phyloP scores from a whole-genome alignment of 2,329 filamentous ascomycete genomes.

The Cladosporium sp. region DNA sequence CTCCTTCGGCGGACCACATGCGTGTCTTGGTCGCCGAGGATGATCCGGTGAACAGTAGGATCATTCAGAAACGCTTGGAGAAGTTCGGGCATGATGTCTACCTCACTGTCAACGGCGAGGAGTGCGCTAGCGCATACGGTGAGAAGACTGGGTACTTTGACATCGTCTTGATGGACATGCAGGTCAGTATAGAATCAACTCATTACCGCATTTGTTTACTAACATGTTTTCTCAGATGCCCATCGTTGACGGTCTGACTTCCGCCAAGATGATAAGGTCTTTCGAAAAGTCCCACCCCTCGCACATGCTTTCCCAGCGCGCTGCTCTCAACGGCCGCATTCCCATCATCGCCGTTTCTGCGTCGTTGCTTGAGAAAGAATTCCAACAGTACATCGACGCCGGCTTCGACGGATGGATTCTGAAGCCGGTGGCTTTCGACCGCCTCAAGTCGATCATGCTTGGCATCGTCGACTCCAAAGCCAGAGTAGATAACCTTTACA shows the following conservation, averaged over 20 bases:
- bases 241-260: conserved; percentile 78
- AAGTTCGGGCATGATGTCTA: conserved; percentile 68
- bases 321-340: conserved; percentile 59
- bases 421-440: conserved; percentile 79
- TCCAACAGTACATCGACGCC: conserved; percentile 64
- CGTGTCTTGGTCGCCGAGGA: conserved; percentile 79
- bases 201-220: conserved; percentile 2
- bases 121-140: conserved; percentile 69
- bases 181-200: conserved; percentile 53
- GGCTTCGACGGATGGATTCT: conserved; percentile 91
- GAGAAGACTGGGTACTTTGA: conserved; percentile 64
- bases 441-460: conserved; percentile 63
- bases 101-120: conserved; percentile 77
- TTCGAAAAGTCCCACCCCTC: conserved; percentile 56
- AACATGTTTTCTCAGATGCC: conserved; percentile 65
- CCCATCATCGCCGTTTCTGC: conserved; percentile 87
- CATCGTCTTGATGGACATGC: conserved; percentile 87
- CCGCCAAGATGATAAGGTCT: conserved; percentile 77
- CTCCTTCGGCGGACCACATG: conserved; percentile 42
- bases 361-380: conserved; percentile 68
- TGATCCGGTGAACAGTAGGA: conserved; percentile 80
- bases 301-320: conserved; percentile 56
- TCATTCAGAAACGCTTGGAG: conserved; percentile 74
- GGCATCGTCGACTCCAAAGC: conserved; percentile 62
- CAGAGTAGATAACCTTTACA: conserved; percentile 62